A percentile compares a stretch with the other conserved stretches of the same genome.
Conservation (phyloP, 495 filamentous ascomycete genomes). For the Haplographium delicatum region DNA sequence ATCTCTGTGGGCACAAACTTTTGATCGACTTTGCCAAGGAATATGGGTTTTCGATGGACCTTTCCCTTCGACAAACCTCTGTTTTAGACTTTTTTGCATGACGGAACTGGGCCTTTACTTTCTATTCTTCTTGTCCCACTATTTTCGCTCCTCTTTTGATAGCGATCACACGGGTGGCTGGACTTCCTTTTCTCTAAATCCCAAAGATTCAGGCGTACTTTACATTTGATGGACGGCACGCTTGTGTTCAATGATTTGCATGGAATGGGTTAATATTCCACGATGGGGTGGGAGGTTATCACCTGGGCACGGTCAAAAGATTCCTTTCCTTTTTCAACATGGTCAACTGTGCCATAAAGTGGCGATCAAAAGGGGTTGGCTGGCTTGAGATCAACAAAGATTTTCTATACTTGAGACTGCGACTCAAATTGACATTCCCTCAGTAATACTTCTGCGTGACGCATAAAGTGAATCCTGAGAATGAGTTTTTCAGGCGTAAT, state of each 20-base stretch:
- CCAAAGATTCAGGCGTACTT: conserved; percentile 27
- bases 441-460: too few relatives aligned
- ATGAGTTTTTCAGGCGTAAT: too few relatives aligned
- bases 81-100: conserved; percentile 29
- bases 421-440: conserved; percentile 16
- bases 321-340: conserved; percentile 22
- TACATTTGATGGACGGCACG: conserved; percentile 25
- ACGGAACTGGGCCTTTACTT: conserved; percentile 26
- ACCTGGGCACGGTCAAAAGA: conserved; percentile 24
- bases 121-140: conserved; percentile 31
- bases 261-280: conserved; percentile 26
- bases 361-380: conserved; percentile 28
- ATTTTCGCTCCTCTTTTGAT: conserved; percentile 19
- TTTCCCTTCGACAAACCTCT: conserved; percentile 18
- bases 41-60: conserved; percentile 11
- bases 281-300: conserved; percentile 6
- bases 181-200: conserved; percentile 26
- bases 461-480: too few relatives aligned
- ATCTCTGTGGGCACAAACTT: conserved; percentile 8
- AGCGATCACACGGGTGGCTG: conserved; percentile 26
- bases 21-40: conserved; percentile 19
- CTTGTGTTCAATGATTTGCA: conserved; percentile 28
- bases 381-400: conserved; percentile 24
- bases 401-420: conserved; percentile 23
- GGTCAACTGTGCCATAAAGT: conserved; percentile 21